Evolutionary conservation across 345 rosid genomes (phyloP).

Genomic region (Eucalyptus rudis): DNA sequence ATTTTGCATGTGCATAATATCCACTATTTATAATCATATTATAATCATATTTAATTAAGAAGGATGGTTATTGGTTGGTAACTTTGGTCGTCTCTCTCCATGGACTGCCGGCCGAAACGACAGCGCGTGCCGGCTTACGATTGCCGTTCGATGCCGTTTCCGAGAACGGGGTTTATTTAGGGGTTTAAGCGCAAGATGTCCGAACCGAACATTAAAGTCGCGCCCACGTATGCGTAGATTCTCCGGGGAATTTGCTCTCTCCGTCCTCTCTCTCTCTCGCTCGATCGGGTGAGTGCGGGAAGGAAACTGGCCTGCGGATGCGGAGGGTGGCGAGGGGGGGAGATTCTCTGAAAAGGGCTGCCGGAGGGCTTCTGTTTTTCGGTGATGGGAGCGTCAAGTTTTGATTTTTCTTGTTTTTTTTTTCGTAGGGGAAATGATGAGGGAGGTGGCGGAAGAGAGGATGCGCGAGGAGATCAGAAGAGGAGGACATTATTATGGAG

Average conservation of each 20-base stretch:
- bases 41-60: not conserved
- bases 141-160: not conserved
- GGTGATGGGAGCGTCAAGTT: not conserved
- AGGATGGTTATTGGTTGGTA: no score
- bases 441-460: not conserved
- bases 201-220: not conserved
- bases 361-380: not conserved
- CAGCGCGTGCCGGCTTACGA: not conserved
- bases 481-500: slow-evolving; percentile 12
- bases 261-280: not conserved
- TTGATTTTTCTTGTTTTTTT: not conserved
- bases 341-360: not conserved
- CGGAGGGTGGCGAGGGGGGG: not conserved
- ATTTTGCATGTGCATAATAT: not conserved
- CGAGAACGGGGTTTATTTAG: not conserved
- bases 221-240: not conserved
- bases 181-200: not conserved
- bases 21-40: not conserved
- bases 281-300: not conserved
- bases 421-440: not conserved
- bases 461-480: not conserved
- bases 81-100: not conserved
- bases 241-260: not conserved
- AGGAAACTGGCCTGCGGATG: not conserved
- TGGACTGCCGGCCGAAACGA: not conserved